phyloP scores from a whole-genome alignment of 176 grass and related monocot species.

The Phoenix roebelenii region DNA sequence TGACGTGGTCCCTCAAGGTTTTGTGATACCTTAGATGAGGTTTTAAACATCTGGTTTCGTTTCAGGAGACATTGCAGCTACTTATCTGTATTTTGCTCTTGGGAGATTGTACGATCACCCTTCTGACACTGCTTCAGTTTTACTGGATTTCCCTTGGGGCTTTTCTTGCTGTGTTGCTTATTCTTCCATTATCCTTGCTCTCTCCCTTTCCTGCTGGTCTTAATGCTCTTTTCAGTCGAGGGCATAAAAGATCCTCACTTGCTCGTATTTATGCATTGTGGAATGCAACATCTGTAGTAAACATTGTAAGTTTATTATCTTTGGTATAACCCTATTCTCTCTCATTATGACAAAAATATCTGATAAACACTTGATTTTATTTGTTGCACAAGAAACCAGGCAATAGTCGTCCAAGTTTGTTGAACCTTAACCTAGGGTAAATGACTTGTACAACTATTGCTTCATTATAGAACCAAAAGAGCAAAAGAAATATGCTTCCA shows the following conservation, averaged over 20 bases:
- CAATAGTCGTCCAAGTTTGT: no score
- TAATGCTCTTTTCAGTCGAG: constrained; percentile 92
- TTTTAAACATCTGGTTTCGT: constrained; percentile 13
- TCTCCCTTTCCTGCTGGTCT: constrained; percentile 96
- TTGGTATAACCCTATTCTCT: not conserved
- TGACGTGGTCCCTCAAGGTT: no score
- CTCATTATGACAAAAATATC: not conserved
- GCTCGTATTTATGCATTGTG: constrained; percentile 89
- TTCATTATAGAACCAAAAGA: no score
- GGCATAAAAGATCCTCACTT: constrained; percentile 83
- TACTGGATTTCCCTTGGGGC: constrained; percentile 95
- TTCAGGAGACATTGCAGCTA: constrained; percentile 80
- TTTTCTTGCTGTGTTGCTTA: constrained; percentile 75
- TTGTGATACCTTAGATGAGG: no score
- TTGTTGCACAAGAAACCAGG: no score
- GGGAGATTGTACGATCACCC: constrained; percentile 78
- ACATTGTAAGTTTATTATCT: constrained; percentile 59
- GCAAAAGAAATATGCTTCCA: no score
- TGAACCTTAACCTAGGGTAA: no score
- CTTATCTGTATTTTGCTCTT: constrained; percentile 78
- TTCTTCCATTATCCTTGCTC: constrained; percentile 74
- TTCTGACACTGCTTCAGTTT: constrained; percentile 85
- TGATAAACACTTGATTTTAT: not conserved
- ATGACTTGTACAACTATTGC: no score
- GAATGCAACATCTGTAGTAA: constrained; percentile 81